A percentile compares a stretch with the other conserved stretches of the same genome.
These are phyloP conservation scores for Mycena maculata DNA, from an alignment of 768 basidiomycete species.

Conservation along the genomic window DNA sequence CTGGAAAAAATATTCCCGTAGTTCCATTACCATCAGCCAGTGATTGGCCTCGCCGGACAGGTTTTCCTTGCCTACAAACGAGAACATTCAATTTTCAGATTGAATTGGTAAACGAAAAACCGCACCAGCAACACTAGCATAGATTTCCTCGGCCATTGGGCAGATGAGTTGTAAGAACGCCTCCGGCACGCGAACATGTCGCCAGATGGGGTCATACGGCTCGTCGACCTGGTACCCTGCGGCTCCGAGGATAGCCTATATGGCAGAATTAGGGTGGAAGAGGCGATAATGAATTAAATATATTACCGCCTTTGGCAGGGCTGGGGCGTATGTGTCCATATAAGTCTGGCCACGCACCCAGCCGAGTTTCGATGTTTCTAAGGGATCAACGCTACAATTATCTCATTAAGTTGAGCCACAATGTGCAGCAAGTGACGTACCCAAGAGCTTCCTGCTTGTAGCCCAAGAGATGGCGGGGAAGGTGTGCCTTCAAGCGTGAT, in stretches of 20 bases:
- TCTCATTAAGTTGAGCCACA: neutral
- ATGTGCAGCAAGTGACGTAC: no score
- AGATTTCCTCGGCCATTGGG: neutral
- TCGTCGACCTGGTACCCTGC: neutral
- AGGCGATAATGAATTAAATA: no score
- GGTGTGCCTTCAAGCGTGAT: no score
- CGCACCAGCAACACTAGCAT: neutral
- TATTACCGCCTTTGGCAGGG: neutral
- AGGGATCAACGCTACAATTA: neutral
- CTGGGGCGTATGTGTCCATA: neutral
- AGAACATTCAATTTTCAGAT: neutral
- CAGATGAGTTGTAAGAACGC: neutral
- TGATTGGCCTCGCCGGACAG: neutral
- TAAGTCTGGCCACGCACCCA: neutral
- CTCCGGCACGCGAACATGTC: neutral
- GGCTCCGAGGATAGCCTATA: neutral
- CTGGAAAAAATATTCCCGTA: conserved; percentile 2
- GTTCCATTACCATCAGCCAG: neutral
- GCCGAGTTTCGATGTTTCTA: neutral
- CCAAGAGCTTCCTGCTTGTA: no score
- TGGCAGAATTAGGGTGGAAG: no score
- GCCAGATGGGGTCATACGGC: neutral
- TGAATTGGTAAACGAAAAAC: neutral
- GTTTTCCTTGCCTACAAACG: neutral
- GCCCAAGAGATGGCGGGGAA: no score